Percentiles rank a stretch among this genome's conserved stretches.
phyloP scores from a whole-genome alignment of 2,329 filamentous ascomycete species.

The Lasiodiplodia sp. region DNA sequence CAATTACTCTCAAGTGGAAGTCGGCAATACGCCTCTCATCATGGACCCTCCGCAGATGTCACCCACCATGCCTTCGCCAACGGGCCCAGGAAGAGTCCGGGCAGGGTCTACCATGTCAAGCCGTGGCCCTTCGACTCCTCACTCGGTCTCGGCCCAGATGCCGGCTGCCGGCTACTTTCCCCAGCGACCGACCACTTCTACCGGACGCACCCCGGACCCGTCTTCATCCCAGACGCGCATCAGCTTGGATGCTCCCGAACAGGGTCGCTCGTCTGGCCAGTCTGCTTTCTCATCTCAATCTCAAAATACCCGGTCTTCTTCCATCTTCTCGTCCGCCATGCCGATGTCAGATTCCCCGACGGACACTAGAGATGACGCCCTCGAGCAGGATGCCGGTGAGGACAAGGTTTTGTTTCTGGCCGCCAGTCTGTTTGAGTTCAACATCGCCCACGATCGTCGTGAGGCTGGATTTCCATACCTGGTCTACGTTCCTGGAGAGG shows the following conservation, averaged over 20 bases:
- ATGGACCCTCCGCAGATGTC: conserved; percentile 50
- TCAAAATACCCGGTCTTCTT: conserved; percentile 65
- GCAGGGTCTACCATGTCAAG: conserved; percentile 63
- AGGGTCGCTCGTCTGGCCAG: conserved; percentile 49
- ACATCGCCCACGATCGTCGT: conserved; percentile 88
- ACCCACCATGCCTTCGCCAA: conserved; percentile 25
- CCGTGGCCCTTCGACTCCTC: conserved; percentile 61
- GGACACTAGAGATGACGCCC: conserved; percentile 36
- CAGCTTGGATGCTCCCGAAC: conserved; percentile 43
- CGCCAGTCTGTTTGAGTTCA: conserved; percentile 95
- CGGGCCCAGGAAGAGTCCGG: conserved; percentile 55
- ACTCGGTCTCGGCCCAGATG: conserved; percentile 30
- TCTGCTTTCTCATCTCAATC: conserved; percentile 28
- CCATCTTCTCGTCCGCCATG: conserved; percentile 86
- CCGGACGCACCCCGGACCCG: conserved; percentile 24
- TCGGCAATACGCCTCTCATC: conserved; percentile 61
- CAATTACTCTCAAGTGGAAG: conserved; percentile 34
- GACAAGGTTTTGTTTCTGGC: conserved; percentile 87
- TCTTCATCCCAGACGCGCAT: conserved; percentile 19
- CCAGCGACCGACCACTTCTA: conserved; percentile 44
- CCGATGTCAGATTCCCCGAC: conserved; percentile 70
- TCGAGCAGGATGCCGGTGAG: conserved; percentile 49
- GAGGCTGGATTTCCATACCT: conserved; percentile 96
- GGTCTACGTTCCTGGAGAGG: conserved; percentile 92
- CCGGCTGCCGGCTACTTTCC: conserved; percentile 43